Percentiles rank a stretch among this genome's conserved stretches.
phyloP scores from a whole-genome alignment of 805 yeast genomes.

The Pichia cephalocereana region DNA sequence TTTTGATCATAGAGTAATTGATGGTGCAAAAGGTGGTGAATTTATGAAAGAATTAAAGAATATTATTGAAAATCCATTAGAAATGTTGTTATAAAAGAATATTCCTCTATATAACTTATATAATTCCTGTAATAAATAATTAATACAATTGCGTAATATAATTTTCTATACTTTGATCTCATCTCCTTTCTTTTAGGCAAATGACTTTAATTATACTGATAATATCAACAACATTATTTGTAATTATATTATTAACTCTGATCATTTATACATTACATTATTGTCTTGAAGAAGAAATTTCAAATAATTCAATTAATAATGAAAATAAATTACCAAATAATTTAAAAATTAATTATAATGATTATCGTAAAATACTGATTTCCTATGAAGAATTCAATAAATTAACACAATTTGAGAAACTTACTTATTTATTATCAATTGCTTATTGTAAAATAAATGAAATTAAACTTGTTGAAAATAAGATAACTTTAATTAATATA shows the following conservation, averaged over 20 bases:
- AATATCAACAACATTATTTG: too few species aligned
- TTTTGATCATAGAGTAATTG: conserved; percentile 93
- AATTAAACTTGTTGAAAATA: conserved; percentile 20
- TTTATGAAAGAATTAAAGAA: conserved; percentile 88
- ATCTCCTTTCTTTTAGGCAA: too few species aligned
- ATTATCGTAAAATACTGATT: not conserved
- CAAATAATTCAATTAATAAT: not conserved
- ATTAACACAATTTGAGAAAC: conserved; percentile 13
- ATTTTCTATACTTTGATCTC: too few species aligned
- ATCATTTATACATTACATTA: too few species aligned
- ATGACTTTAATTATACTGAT: too few species aligned
- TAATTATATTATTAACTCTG: too few species aligned
- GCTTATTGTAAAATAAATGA: conserved; percentile 17
- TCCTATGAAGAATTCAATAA: not conserved
- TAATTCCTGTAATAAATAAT: too few species aligned
- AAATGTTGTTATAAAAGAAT: conserved; percentile 80
- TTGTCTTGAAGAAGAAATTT: not conserved
- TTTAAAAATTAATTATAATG: conserved; percentile 13
- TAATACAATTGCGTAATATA: too few species aligned
- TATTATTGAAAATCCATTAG: conserved; percentile 92
- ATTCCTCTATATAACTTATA: too few species aligned
- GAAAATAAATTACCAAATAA: conserved; percentile 1
- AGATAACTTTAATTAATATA: conserved; percentile 15
- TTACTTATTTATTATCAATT: conserved; percentile 18
- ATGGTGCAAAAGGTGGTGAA: conserved; percentile 98